A percentile compares a stretch with the other conserved stretches of the same genome.
Evolutionary conservation across 768 basidiomycete genomes (phyloP).

Genomic region (Termitomyces sp.): DNA sequence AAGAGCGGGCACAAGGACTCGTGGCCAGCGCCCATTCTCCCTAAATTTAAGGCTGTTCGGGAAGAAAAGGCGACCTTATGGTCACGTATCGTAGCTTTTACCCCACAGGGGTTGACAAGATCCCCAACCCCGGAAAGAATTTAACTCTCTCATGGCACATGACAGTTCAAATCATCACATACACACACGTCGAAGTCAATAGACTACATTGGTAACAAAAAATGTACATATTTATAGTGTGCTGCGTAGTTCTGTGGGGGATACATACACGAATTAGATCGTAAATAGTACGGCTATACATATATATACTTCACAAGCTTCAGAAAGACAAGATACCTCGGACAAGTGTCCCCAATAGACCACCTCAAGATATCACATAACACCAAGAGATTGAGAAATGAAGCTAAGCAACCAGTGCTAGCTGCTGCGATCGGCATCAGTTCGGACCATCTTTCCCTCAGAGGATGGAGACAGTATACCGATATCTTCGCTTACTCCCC

Average conservation of each 20-base stretch:
- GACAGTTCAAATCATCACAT: too few species aligned
- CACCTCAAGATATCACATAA: not conserved
- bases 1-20: not conserved
- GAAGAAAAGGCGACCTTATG: not conserved
- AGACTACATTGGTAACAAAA: not conserved
- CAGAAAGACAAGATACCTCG: not conserved
- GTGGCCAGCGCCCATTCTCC: not conserved
- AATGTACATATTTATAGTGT: not conserved
- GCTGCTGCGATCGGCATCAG: not conserved
- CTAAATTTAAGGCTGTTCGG: not conserved
- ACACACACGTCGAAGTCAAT: not conserved
- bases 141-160: too few species aligned
- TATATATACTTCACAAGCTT: not conserved
- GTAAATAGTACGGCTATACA: not conserved
- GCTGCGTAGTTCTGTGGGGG: not conserved
- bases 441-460: not conserved
- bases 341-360: not conserved
- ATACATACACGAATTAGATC: not conserved
- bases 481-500: constrained; percentile 1
- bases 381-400: not conserved
- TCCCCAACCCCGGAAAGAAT: too few species aligned
- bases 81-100: not conserved
- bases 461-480: not conserved
- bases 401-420: not conserved
- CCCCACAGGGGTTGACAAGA: too few species aligned